These are phyloP conservation scores for Neurospora sp. DNA, from an alignment of 495 filamentous ascomycete genomes.

Conservation along the genomic window DNA sequence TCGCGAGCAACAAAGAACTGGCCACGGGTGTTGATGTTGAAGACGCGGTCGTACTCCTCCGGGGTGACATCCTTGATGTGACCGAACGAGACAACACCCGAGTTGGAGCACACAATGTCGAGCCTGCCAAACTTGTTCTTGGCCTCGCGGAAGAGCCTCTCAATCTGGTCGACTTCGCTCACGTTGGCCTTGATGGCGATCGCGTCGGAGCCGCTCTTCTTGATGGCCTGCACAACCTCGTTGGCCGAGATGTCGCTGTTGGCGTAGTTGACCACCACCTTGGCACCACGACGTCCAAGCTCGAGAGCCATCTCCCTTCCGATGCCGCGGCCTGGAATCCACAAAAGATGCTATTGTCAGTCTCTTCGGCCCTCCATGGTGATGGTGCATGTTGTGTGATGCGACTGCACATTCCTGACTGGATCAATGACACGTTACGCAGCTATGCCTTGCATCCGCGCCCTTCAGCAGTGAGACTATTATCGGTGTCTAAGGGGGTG, in stretches of 20 bases:
- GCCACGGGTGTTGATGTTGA: conserved; percentile 66
- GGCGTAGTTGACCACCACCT: conserved; percentile 70
- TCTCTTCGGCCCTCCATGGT: background rate
- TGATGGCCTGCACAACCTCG: conserved; percentile 51
- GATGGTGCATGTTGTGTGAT: background rate
- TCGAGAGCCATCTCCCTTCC: conserved; percentile 69
- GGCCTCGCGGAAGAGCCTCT: conserved; percentile 41
- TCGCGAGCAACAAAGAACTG: conserved; percentile 76
- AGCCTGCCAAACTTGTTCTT: conserved; percentile 50
- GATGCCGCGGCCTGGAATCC: conserved; percentile 52
- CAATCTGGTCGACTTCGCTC: conserved; percentile 53
- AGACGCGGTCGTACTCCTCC: conserved; percentile 67
- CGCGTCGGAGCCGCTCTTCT: conserved; percentile 44
- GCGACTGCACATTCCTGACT: background rate
- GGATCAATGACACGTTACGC: background rate
- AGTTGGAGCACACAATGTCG: conserved; percentile 66
- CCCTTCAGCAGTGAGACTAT: background rate
- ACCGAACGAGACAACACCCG: conserved; percentile 53
- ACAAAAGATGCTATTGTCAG: background rate
- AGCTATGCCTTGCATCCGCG: background rate
- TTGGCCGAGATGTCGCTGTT: conserved; percentile 50
- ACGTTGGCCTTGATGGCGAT: conserved; percentile 70
- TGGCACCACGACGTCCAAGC: conserved; percentile 63
- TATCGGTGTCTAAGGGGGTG: background rate
- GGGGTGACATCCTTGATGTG: conserved; percentile 61